Evolutionary conservation across 257 asterid species (phyloP).

Genomic region (Henckelia pumila): DNA sequence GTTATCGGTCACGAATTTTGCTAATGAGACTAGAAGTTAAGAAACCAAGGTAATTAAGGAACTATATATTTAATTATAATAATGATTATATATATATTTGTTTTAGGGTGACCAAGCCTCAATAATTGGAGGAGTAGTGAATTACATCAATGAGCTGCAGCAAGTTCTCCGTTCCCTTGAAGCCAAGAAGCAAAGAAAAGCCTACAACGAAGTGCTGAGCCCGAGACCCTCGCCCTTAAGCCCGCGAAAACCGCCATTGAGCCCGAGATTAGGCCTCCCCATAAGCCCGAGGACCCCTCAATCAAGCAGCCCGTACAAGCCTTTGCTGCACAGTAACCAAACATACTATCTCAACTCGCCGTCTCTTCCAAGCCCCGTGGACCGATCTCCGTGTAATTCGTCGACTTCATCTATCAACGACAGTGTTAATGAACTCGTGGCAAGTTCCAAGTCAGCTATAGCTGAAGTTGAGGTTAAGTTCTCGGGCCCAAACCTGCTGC

Average conservation of each 20-base stretch:
- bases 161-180: conserved; percentile 72
- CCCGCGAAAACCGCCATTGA: conserved; percentile 67
- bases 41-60: no score
- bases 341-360: conserved; percentile 32
- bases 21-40: no score
- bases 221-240: conserved; percentile 61
- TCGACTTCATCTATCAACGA: conserved; percentile 45
- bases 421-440: conserved; percentile 72
- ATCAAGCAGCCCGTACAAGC: conserved; percentile 68
- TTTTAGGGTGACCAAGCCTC: conserved; percentile 93
- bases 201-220: conserved; percentile 58
- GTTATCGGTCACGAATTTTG: no score
- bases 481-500: conserved; percentile 64
- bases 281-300: conserved; percentile 87
- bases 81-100: no score
- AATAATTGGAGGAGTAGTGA: conserved; percentile 86
- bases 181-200: conserved; percentile 80
- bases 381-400: conserved; percentile 58
- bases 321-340: conserved; percentile 30
- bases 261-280: conserved; percentile 73
- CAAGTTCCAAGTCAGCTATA: conserved; percentile 60
- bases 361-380: conserved; percentile 34
- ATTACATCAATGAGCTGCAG: conserved; percentile 81
- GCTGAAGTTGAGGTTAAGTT: conserved; percentile 96
- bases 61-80: no score